phyloP scores from a whole-genome alignment of 768 basidiomycete genomes.

The Candolleomyces efflorescens region DNA sequence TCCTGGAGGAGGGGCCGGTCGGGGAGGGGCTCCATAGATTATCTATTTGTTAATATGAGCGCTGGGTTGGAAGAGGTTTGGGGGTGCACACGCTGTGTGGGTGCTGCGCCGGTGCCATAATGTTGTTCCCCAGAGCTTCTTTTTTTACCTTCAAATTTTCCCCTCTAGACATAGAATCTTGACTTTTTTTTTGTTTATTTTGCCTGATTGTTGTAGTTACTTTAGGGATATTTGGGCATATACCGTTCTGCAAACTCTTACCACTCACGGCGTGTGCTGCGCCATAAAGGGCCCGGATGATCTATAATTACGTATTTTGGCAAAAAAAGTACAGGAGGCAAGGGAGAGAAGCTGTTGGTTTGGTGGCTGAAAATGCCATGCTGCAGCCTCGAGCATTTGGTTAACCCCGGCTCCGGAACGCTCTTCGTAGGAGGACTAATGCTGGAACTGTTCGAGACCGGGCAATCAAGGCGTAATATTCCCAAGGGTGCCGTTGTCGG shows the following conservation, averaged over 20 bases:
- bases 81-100: too few relatives aligned
- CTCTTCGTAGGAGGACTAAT: neutral
- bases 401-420: neutral
- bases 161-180: neutral
- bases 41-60: too few relatives aligned
- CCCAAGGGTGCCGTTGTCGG: neutral
- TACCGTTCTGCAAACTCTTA: neutral
- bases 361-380: neutral
- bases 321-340: neutral
- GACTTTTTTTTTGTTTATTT: neutral
- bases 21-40: neutral
- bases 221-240: neutral
- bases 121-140: neutral
- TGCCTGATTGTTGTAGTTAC: neutral
- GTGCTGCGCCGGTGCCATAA: neutral
- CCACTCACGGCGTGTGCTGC: neutral
- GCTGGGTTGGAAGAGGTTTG: neutral
- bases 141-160: neutral
- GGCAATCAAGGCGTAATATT: neutral
- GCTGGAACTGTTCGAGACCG: neutral
- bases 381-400: conserved; percentile 1
- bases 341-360: neutral
- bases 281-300: neutral
- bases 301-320: neutral
- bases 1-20: neutral